Conservation (phyloP, 352 stramenopile genomes). For the Elongisporangium prolatum region DNA sequence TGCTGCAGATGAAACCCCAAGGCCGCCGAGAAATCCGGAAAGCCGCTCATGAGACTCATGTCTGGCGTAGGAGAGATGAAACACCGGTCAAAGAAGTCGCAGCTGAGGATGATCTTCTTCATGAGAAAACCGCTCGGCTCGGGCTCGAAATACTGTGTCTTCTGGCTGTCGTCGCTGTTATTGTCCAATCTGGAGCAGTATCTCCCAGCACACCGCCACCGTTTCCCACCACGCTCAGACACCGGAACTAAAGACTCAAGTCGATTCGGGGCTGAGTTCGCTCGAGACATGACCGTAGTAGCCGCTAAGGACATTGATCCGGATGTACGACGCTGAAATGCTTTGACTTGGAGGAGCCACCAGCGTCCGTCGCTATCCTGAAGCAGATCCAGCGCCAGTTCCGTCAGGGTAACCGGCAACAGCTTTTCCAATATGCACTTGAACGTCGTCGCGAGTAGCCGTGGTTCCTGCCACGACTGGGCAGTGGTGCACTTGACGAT, state of each 20-base stretch:
- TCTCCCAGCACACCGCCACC: conserved; percentile 44
- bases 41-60: conserved; percentile 41
- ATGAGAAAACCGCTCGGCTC: conserved; percentile 43
- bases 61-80: conserved; percentile 1
- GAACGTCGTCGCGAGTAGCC: conserved; percentile 28
- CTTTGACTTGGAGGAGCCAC: conserved; percentile 72
- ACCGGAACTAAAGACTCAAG: conserved; percentile 16
- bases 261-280: conserved; percentile 38
- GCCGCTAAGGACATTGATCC: background rate
- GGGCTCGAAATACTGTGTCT: background rate
- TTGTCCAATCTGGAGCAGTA: conserved; percentile 23
- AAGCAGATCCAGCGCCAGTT: conserved; percentile 52
- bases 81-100: conserved; percentile 45
- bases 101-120: conserved; percentile 66
- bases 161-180: conserved; percentile 2
- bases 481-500: conserved; percentile 46
- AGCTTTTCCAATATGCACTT: conserved; percentile 28
- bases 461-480: conserved; percentile 49
- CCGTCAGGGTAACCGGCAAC: conserved; percentile 32
- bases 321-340: conserved; percentile 30
- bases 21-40: conserved; percentile 24
- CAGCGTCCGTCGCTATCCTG: conserved; percentile 45
- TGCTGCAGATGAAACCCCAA: conserved; percentile 59
- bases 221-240: conserved; percentile 20
- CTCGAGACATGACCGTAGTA: conserved; percentile 13